phyloP scores from a whole-genome alignment of 257 asterid genomes.

The Lithospermum erythrorhizon region DNA sequence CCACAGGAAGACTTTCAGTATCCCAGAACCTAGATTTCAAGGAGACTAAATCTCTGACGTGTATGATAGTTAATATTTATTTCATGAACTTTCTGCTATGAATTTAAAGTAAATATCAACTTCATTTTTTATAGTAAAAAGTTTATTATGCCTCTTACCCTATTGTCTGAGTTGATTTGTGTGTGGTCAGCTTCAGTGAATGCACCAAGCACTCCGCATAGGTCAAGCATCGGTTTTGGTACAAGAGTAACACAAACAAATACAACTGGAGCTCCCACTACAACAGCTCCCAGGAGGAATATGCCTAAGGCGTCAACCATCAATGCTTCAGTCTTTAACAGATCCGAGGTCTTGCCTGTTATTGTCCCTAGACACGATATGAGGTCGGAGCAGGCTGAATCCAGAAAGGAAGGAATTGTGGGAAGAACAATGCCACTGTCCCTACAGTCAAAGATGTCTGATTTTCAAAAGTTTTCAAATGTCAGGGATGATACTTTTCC shows the following conservation, averaged over 20 bases:
- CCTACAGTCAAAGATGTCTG: constrained; percentile 59
- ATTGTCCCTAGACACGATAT: constrained; percentile 72
- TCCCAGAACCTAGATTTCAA: constrained; percentile 58
- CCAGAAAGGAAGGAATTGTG: constrained; percentile 66
- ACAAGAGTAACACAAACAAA: constrained; percentile 42
- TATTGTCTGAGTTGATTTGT: constrained; percentile 11
- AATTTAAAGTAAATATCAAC: neutral
- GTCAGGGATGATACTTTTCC: constrained; percentile 46
- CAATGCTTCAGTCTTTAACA: constrained; percentile 33
- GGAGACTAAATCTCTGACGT: constrained; percentile 57
- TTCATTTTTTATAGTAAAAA: neutral
- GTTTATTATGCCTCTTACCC: constrained; percentile 3
- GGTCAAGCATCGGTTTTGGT: constrained; percentile 38
- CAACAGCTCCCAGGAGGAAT: constrained; percentile 53
- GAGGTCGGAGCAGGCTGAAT: constrained; percentile 61
- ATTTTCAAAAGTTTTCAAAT: constrained; percentile 40
- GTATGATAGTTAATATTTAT: constrained; percentile 33
- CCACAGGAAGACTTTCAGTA: constrained; percentile 50
- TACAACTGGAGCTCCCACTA: constrained; percentile 31
- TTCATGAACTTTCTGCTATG: neutral
- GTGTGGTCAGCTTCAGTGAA: constrained; percentile 40
- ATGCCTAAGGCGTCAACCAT: constrained; percentile 41
- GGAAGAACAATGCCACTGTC: constrained; percentile 45
- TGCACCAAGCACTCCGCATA: constrained; percentile 68
- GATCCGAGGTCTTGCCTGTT: constrained; percentile 68